A percentile compares a stretch with the other conserved stretches of the same genome.
These are phyloP conservation scores for Eucalyptus pauciflora DNA, from an alignment of 345 rosid genomes.

Conservation along the genomic window DNA sequence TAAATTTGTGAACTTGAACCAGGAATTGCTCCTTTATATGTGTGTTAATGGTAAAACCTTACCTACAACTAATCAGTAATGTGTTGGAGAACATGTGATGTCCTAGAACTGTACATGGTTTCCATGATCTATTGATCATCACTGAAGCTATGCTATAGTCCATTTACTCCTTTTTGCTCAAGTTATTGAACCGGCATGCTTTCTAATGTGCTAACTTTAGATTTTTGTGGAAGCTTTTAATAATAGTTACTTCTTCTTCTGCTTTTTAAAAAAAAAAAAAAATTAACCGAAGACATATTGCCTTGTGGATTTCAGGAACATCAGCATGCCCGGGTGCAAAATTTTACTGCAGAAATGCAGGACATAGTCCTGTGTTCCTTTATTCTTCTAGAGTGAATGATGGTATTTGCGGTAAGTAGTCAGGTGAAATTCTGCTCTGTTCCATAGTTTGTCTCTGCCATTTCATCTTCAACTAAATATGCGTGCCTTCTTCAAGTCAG, in stretches of 20 bases:
- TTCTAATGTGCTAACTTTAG: background rate
- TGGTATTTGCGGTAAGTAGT: slow-evolving; percentile 78
- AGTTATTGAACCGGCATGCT: background rate
- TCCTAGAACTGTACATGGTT: background rate
- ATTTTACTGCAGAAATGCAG: slow-evolving; percentile 80
- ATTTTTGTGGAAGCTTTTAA: background rate
- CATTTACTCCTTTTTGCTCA: background rate
- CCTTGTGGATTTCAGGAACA: slow-evolving; percentile 43
- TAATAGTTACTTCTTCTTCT: background rate
- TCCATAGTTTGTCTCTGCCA: background rate
- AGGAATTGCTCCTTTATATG: background rate
- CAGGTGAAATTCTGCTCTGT: background rate
- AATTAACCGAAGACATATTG: background rate
- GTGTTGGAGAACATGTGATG: background rate
- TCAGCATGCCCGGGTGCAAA: slow-evolving; percentile 87
- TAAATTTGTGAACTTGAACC: background rate
- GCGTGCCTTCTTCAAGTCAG: background rate
- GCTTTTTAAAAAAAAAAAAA: background rate
- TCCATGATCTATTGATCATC: background rate
- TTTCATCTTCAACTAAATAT: background rate
- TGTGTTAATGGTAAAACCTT: background rate
- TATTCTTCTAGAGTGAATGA: slow-evolving; percentile 96
- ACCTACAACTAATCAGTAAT: background rate
- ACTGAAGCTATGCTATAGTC: background rate
- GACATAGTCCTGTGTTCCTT: slow-evolving; percentile 46